A percentile compares a stretch with the other conserved stretches of the same genome.
phyloP scores from a whole-genome alignment of 176 grass and related monocot species.

The Triticum urartu region DNA sequence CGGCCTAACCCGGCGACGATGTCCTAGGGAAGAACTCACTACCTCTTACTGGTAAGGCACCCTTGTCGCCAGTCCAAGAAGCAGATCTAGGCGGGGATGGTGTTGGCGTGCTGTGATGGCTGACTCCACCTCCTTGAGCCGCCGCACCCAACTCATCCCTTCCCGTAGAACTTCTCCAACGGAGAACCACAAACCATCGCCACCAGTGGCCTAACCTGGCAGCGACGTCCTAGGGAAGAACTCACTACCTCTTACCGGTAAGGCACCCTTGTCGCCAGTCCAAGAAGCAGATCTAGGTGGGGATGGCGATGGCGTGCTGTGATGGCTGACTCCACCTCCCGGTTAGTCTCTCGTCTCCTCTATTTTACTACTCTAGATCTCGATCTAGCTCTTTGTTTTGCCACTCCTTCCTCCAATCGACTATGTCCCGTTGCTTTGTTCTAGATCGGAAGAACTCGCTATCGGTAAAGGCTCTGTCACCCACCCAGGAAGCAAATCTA shows the following conservation, averaged over 20 bases:
- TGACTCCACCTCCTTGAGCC: background rate
- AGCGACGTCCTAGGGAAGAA: background rate
- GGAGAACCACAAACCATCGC: background rate
- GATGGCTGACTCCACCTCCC: background rate
- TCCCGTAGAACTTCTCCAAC: background rate
- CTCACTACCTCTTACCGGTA: background rate
- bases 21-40: background rate
- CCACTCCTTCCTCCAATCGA: too few relatives aligned
- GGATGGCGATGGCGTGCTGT: background rate
- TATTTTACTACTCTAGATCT: background rate
- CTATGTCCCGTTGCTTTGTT: background rate
- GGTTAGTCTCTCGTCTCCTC: background rate
- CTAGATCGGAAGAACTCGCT: background rate
- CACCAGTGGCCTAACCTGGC: background rate
- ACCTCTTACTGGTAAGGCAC: background rate
- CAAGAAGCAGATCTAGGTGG: background rate
- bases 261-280: background rate
- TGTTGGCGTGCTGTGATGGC: background rate
- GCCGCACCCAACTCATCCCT: background rate
- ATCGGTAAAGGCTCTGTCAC: background rate
- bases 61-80: background rate
- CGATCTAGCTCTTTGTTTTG: background rate
- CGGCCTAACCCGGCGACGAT: background rate
- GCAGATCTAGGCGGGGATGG: background rate
- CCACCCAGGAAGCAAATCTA: background rate